These are phyloP conservation scores for Aspergillus chevalieri DNA, from an alignment of 2,329 filamentous ascomycete genomes.

Conservation along the genomic window DNA sequence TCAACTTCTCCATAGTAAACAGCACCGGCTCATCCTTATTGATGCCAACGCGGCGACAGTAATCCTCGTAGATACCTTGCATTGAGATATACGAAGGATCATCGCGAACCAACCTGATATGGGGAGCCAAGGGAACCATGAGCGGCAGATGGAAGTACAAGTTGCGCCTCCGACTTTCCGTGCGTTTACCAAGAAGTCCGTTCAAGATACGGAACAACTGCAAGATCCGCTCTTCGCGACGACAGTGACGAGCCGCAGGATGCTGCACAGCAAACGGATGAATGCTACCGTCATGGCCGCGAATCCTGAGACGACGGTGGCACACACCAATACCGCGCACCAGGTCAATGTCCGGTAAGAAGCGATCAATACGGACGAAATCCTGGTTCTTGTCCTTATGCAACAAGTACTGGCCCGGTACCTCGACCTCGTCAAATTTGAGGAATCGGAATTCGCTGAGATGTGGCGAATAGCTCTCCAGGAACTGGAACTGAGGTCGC, in stretches of 20 bases:
- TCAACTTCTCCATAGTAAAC: constrained; percentile 91
- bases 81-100: constrained; percentile 90
- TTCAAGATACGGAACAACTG: constrained; percentile 98
- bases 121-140: constrained; percentile 91
- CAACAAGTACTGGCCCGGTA: constrained; percentile 92
- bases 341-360: constrained; percentile 89
- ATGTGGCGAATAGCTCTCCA: constrained; percentile 83
- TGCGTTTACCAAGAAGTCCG: constrained; percentile 81
- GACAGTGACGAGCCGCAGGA: constrained; percentile 83
- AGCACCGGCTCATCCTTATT: constrained; percentile 93
- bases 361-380: constrained; percentile 94
- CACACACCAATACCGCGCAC: constrained; percentile 86
- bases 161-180: constrained; percentile 89
- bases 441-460: constrained; percentile 95
- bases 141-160: constrained; percentile 92
- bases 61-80: constrained; percentile 93
- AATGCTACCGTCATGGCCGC: constrained; percentile 94
- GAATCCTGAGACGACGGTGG: constrained; percentile 87
- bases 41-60: constrained; percentile 78
- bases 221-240: constrained; percentile 87
- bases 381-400: constrained; percentile 99
- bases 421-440: constrained; percentile 97
- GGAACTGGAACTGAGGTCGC: constrained; percentile 62
- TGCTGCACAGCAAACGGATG: constrained; percentile 96
- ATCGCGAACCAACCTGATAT: constrained; percentile 92